Base-by-base conservation (phyloP, 306 rosid genomes). In the Prunus padus region DNA sequence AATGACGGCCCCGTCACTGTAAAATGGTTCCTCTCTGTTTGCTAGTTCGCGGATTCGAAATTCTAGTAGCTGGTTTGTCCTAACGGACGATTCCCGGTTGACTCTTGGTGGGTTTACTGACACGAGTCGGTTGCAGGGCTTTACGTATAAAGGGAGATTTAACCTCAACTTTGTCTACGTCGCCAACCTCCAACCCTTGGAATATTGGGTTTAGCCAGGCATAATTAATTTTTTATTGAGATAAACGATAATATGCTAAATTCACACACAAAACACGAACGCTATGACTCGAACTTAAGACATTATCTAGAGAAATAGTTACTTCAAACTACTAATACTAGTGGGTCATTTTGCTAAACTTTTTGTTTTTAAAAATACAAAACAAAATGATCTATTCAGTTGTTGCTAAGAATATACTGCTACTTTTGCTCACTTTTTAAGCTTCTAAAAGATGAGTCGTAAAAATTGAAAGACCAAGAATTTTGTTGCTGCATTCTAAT, bases 41-140 rank as follows among this genome's bases (percentile, higher is more conserved):
- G 12, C 73, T 16, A n/a, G 76, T 55, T 72, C 81, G 69, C 84
- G 75, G 86, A 79, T 87, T 86, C 82, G 19, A 83, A 84, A 82
- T 82, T 90, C 84, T 67, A 56, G 75, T 80, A 72, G 69, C 82
- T 79, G 83, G 69, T 77, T 86, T 81, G 72, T 77, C 72, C 1
- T 62, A 10, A 83, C 86, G 75, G 82, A 60, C 59, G 52, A 73
- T 79, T 28, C 73, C 84, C 87, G 79, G 93, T 90, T 2, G 59
- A 14, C 49, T 67, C 40, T 60, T 42, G 42, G 7, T 1, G 46
- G 63, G 25, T 8, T 66, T 49, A 83, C 91, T 45, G 84, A 80
- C 92, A 86, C 83, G 55, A 46, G 65, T 0, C 77, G 42, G 88
- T 85, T 50, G 10, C 19, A 4, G 51, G 65, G 40, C 64, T 78